These are phyloP conservation scores for Solanum rostratum DNA, from an alignment of 257 asterid genomes.

Conservation along the genomic window DNA sequence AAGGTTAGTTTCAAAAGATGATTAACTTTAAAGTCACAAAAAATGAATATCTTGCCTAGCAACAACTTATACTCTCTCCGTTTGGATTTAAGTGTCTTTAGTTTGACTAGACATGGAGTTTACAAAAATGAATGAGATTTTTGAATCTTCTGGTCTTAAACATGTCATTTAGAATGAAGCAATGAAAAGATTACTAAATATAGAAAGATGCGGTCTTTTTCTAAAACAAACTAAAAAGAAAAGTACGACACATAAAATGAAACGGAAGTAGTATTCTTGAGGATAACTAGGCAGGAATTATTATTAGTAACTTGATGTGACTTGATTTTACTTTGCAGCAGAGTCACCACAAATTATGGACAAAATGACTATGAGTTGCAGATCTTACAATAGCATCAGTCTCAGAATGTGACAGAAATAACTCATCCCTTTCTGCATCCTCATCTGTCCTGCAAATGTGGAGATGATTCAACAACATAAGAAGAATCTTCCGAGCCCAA, in stretches of 20 bases:
- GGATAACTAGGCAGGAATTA: neutral
- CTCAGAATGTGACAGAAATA: constrained; percentile 7
- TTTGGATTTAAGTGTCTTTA: neutral
- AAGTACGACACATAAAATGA: neutral
- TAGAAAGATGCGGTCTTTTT: neutral
- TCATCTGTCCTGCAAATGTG: constrained; percentile 13
- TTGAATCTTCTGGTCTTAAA: neutral
- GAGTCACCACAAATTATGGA: neutral
- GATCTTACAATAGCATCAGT: constrained; percentile 4
- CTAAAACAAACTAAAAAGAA: neutral
- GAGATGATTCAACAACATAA: neutral
- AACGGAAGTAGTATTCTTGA: neutral
- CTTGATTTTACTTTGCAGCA: neutral
- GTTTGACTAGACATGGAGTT: neutral
- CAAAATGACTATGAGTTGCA: neutral
- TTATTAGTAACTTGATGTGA: neutral
- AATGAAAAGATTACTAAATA: neutral
- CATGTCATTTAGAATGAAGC: neutral
- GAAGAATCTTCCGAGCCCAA: neutral
- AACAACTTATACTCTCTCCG: neutral
- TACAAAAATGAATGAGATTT: neutral
- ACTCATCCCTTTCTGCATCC: constrained; percentile 15
- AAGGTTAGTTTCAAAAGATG: neutral
- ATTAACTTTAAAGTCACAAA: neutral
- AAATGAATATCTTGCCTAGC: neutral